A percentile compares a stretch with the other conserved stretches of the same genome.
phyloP scores from a whole-genome alignment of 768 basidiomycete species.

The Paxillus rubicundulus region DNA sequence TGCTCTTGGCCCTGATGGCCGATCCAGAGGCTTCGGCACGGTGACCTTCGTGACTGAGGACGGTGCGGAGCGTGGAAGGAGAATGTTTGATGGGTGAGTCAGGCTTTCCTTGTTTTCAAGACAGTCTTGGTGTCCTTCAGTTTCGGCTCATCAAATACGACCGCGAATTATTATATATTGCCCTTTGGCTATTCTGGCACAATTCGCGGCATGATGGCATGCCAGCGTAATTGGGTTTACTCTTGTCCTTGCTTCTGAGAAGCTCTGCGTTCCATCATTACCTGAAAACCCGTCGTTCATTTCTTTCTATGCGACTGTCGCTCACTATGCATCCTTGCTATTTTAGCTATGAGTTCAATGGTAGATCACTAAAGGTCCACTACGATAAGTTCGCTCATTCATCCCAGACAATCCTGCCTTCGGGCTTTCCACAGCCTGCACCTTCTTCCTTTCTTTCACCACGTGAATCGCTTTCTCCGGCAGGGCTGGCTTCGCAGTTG shows the following conservation, averaged over 20 bases:
- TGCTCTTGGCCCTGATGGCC: slow-evolving; percentile 81
- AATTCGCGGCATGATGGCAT: too few species aligned
- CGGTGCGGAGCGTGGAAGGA: slow-evolving; percentile 82
- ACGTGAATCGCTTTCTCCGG: slow-evolving; percentile 24
- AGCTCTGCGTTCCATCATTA: not conserved
- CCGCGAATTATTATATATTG: too few species aligned
- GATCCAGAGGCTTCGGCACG: slow-evolving; percentile 90
- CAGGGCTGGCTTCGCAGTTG: slow-evolving; percentile 16
- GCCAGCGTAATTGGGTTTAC: not conserved
- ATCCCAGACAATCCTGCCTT: slow-evolving; percentile 24
- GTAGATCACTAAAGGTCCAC: slow-evolving; percentile 84
- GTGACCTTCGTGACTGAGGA: slow-evolving; percentile 81
- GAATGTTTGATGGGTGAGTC: slow-evolving; percentile 87
- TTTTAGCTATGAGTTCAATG: slow-evolving; percentile 81
- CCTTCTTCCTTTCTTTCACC: slow-evolving; percentile 13
- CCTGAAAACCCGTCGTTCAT: not conserved
- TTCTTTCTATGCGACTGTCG: not conserved
- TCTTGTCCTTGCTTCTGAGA: not conserved
- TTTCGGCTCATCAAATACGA: not conserved
- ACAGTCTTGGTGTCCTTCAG: not conserved
- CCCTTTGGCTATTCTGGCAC: too few species aligned
- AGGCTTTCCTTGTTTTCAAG: too few species aligned
- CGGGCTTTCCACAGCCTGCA: slow-evolving; percentile 20
- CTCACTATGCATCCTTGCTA: slow-evolving; percentile 5
- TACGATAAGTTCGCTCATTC: slow-evolving; percentile 76